Conservation (phyloP, 2,329 filamentous ascomycete species). For the Epichloe brachyelytri region DNA sequence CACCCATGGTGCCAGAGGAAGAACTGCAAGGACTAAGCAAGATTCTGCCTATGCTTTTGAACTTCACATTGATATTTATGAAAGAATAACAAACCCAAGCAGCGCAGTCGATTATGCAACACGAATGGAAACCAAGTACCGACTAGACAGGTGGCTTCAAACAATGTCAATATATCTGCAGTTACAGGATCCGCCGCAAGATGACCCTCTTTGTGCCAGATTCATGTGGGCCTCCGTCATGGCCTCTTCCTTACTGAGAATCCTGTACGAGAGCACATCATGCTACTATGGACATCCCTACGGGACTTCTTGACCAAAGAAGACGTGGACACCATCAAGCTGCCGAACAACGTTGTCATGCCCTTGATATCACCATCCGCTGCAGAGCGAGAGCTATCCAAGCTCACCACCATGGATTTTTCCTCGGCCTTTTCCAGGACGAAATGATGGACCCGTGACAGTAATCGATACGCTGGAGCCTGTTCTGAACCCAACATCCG, state of each 20-base stretch:
- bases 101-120: constrained; percentile 37
- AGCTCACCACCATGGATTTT: constrained; percentile 96
- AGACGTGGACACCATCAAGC: constrained; percentile 33
- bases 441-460: constrained; percentile 64
- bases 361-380: constrained; percentile 72
- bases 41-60: constrained; percentile 46
- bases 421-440: constrained; percentile 76
- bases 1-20: constrained; percentile 13
- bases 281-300: constrained; percentile 45
- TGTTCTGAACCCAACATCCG: constrained; percentile 62
- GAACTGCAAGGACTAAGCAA: constrained; percentile 24
- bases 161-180: constrained; percentile 34
- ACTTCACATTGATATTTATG: constrained; percentile 47
- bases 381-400: constrained; percentile 80
- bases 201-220: constrained; percentile 32
- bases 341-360: constrained; percentile 83
- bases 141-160: constrained; percentile 39
- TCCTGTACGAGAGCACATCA: constrained; percentile 42
- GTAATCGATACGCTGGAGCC: constrained; percentile 90
- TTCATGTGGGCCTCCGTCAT: constrained; percentile 47
- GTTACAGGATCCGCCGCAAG: constrained; percentile 18
- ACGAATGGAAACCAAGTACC: constrained; percentile 34
- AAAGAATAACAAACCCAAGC: constrained; percentile 43
- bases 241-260: constrained; percentile 38
- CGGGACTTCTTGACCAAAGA: constrained; percentile 35